Conservation (phyloP, 2,329 filamentous ascomycete species). For the Escovopsis sp. region DNA sequence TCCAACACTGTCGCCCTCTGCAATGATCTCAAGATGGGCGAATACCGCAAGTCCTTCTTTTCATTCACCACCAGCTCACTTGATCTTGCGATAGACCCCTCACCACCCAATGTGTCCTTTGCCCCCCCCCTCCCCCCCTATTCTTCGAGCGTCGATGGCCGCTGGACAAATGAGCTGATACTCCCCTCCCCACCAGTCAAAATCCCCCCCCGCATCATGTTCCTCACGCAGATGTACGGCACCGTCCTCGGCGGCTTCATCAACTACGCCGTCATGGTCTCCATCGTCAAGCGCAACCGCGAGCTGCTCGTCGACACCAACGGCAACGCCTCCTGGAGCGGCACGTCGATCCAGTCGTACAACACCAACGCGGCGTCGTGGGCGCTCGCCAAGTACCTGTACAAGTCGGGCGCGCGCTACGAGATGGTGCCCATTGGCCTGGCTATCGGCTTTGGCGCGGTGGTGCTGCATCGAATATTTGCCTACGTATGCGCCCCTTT, state of each 20-base stretch:
- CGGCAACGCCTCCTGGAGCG: conserved; percentile 37
- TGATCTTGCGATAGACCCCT: conserved; percentile 7
- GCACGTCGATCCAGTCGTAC: conserved; percentile 32
- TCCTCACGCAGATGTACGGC: conserved; percentile 38
- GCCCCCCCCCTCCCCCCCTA: too few relatives aligned
- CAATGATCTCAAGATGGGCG: conserved; percentile 41
- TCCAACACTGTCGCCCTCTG: conserved; percentile 31
- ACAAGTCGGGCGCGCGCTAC: conserved; percentile 28
- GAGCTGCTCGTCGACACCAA: conserved; percentile 28
- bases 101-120: too few relatives aligned
- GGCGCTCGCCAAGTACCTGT: conserved; percentile 38
- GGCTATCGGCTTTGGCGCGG: conserved; percentile 28
- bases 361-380: conserved; percentile 32
- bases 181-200: conserved; percentile 27
- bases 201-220: conserved; percentile 39
- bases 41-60: conserved; percentile 30
- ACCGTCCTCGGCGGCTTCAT: conserved; percentile 37
- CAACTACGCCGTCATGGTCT: conserved; percentile 41
- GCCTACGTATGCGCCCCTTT: conserved; percentile 17
- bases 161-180: too few relatives aligned
- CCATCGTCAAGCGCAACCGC: conserved; percentile 33
- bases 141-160: too few relatives aligned
- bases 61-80: too few relatives aligned
- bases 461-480: conserved; percentile 28
- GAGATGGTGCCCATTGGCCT: conserved; percentile 34